Evolutionary conservation across 2,329 filamentous ascomycete species (phyloP).

Genomic region (Tetracladium maxilliforme): DNA sequence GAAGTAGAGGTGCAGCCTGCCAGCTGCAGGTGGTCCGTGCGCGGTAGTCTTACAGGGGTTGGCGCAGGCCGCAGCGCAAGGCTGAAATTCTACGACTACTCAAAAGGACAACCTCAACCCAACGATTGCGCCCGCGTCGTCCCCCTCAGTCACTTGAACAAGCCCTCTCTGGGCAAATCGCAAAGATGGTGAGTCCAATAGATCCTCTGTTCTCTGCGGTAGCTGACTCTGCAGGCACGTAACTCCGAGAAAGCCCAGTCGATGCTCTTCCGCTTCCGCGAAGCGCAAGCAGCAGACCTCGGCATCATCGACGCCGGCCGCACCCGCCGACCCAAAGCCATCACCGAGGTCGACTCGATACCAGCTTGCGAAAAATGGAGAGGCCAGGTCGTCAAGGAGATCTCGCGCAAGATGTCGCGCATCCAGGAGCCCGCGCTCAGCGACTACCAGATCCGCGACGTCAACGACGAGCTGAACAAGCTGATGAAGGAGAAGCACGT

Average conservation of each 20-base stretch:
- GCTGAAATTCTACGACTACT: slow-evolving; percentile 2
- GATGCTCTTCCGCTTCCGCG: slow-evolving; percentile 99
- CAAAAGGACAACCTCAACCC: slow-evolving; percentile 1
- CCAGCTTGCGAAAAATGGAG: slow-evolving; percentile 94
- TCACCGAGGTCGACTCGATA: slow-evolving; percentile 74
- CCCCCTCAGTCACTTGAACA: slow-evolving; percentile 1
- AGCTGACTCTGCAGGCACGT: slow-evolving; percentile 47
- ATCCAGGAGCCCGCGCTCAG: slow-evolving; percentile 87
- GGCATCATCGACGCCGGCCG: slow-evolving; percentile 91
- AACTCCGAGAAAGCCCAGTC: slow-evolving; percentile 98
- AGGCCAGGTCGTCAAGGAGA: slow-evolving; percentile 91
- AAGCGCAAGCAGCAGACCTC: slow-evolving; percentile 87
- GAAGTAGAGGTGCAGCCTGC: no score
- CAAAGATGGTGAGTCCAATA: slow-evolving; percentile 12
- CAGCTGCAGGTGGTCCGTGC: no score
- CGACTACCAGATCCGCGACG: slow-evolving; percentile 92
- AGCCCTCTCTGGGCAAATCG: slow-evolving; percentile 2
- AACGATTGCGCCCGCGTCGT: not conserved
- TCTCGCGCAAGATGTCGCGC: slow-evolving; percentile 88
- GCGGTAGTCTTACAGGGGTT: no score
- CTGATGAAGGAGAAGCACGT: slow-evolving; percentile 98
- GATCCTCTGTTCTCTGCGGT: slow-evolving; percentile 4
- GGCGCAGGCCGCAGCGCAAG: not conserved
- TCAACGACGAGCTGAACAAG: slow-evolving; percentile 99
- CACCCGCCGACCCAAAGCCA: slow-evolving; percentile 77